Evolutionary conservation across 2,329 filamentous ascomycete species (phyloP).

Genomic region (Plectosphaerella sp.): DNA sequence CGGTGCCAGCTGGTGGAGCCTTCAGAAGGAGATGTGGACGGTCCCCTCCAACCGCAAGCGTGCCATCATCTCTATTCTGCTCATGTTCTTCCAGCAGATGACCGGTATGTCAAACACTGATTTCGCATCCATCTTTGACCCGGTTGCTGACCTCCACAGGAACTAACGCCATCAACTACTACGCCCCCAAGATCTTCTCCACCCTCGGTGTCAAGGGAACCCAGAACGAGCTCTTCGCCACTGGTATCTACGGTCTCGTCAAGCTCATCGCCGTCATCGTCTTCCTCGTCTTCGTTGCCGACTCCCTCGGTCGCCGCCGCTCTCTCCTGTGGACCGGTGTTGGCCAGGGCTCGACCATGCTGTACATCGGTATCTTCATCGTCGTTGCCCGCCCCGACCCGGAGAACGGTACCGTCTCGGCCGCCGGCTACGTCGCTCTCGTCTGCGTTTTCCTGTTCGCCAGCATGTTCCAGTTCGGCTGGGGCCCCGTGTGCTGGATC

Average conservation of each 20-base stretch:
- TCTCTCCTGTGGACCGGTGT: constrained; percentile 37
- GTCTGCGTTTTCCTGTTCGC: constrained; percentile 63
- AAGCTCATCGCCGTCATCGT: constrained; percentile 17
- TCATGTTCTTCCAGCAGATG: constrained; percentile 12
- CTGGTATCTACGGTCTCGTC: constrained; percentile 22
- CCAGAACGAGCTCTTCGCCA: constrained; percentile 24
- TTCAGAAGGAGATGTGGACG: constrained; percentile 8
- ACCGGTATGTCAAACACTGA: constrained; percentile 4
- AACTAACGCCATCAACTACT: constrained; percentile 48
- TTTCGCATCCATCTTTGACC: no score
- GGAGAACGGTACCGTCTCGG: constrained; percentile 24
- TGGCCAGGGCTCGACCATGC: constrained; percentile 30
- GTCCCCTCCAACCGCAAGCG: constrained; percentile 9
- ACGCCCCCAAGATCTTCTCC: constrained; percentile 54
- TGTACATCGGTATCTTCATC: constrained; percentile 53
- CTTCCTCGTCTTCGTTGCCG: constrained; percentile 37
- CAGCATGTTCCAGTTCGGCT: constrained; percentile 30
- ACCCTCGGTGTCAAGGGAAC: constrained; percentile 42
- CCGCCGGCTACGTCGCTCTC: constrained; percentile 56
- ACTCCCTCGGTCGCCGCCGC: constrained; percentile 40
- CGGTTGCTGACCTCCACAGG: constrained; percentile 7
- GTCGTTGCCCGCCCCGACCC: constrained; percentile 48
- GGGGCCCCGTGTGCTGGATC: constrained; percentile 37
- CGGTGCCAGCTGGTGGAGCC: constrained; percentile 10
- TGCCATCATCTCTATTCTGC: constrained; percentile 5